Conservation (phyloP, 768 basidiomycete species). For the Leccinum subgranulosum region DNA sequence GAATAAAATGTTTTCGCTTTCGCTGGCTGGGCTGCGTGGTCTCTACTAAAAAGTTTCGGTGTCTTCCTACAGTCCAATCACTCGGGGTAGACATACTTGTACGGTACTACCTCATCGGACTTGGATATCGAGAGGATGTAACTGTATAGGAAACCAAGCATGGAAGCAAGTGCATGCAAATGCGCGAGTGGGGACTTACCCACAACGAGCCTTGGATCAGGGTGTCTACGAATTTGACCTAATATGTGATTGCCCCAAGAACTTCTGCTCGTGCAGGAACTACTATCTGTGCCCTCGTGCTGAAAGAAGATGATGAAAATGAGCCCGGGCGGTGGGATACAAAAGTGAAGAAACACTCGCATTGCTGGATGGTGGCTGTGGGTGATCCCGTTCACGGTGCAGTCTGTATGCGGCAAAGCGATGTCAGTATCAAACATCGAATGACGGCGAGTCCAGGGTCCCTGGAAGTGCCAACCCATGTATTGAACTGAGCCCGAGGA, state of each 20-base stretch:
- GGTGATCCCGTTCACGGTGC: not conserved
- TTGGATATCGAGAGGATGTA: not conserved
- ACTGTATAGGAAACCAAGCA: not conserved
- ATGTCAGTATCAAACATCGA: not conserved
- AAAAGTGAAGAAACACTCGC: not conserved
- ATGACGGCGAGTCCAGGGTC: not conserved
- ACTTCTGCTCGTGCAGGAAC: not conserved
- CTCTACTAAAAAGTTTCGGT: constrained; percentile 1
- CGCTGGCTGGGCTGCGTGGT: not conserved
- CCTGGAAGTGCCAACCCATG: not conserved
- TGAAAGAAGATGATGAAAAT: not conserved
- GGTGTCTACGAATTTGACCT: not conserved
- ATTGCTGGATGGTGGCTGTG: too few species aligned
- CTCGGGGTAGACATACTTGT: not conserved
- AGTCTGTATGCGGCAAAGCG: not conserved
- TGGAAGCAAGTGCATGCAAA: not conserved
- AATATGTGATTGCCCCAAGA: not conserved
- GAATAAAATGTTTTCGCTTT: constrained; percentile 8
- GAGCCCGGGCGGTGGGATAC: too few species aligned
- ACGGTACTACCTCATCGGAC: not conserved
- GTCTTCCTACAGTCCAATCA: not conserved
- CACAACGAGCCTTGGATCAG: not conserved
- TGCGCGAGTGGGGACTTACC: not conserved
- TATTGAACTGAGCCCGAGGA: not conserved
- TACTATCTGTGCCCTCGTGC: not conserved